A percentile compares a stretch with the other conserved stretches of the same genome.
These are phyloP conservation scores for Leccinum imitatum DNA, from an alignment of 768 basidiomycete genomes.

Conservation along the genomic window DNA sequence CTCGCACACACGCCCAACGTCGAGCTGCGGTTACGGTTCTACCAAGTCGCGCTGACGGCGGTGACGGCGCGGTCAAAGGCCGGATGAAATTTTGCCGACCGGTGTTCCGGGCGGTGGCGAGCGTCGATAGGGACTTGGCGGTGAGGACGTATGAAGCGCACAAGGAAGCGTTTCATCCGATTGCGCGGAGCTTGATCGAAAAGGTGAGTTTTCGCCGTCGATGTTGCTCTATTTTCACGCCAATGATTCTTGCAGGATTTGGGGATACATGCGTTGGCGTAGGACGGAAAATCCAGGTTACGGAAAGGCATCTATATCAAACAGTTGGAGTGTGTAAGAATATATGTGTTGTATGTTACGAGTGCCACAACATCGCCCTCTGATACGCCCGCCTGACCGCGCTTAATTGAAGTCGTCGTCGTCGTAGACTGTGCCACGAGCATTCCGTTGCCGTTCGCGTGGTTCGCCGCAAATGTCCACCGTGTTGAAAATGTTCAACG, in stretches of 20 bases:
- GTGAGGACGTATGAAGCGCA: conserved; percentile 45
- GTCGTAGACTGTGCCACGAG: too few species aligned
- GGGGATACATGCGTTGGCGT: conserved; percentile 1
- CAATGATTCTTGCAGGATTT: conserved; percentile 11
- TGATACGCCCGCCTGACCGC: too few species aligned
- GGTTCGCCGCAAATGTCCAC: too few species aligned
- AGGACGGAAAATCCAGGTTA: neutral
- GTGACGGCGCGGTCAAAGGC: conserved; percentile 58
- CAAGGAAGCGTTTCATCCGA: conserved; percentile 68
- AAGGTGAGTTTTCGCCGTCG: conserved; percentile 45
- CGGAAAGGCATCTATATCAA: neutral
- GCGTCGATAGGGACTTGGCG: conserved; percentile 56
- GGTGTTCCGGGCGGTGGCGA: conserved; percentile 52
- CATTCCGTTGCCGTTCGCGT: too few species aligned
- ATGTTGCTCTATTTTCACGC: neutral
- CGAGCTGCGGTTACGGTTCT: conserved; percentile 79
- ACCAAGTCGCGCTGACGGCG: conserved; percentile 53
- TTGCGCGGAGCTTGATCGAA: conserved; percentile 71
- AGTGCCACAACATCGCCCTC: neutral
- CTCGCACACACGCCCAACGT: conserved; percentile 58
- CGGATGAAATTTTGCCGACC: conserved; percentile 87
- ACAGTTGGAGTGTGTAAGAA: neutral
- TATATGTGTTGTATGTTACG: neutral
- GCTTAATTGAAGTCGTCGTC: too few species aligned
- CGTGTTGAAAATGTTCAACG: too few species aligned